Percentiles rank a stretch among this genome's conserved stretches.
phyloP scores from a whole-genome alignment of 345 rosid genomes.

The Eucalyptus camaldulensis region DNA sequence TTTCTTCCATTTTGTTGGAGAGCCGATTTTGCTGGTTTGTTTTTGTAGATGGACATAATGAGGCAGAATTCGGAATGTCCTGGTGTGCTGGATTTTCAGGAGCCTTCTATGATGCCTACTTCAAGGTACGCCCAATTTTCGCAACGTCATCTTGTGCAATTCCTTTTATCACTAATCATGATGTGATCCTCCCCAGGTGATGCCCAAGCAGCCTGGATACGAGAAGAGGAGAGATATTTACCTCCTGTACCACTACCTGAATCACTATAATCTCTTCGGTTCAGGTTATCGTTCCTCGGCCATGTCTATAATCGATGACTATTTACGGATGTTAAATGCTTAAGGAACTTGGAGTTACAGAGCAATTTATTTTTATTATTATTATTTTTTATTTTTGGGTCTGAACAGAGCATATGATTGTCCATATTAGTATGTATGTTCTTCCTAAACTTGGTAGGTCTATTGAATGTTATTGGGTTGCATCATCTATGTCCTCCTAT shows the following conservation, averaged over 20 bases:
- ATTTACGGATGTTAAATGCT: constrained; percentile 41
- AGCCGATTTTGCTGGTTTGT: not conserved
- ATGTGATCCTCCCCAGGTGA: constrained; percentile 26
- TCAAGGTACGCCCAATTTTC: constrained; percentile 32
- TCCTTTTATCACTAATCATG: not conserved
- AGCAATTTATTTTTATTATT: not conserved
- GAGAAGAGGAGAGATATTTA: constrained; percentile 78
- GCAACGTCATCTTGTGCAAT: not conserved
- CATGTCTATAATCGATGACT: constrained; percentile 61
- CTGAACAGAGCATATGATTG: not conserved
- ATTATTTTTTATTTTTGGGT: too few species aligned
- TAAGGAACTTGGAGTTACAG: not conserved
- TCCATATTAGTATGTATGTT: not conserved
- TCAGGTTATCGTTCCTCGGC: constrained; percentile 82
- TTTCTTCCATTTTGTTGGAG: not conserved
- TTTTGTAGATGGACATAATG: constrained; percentile 69
- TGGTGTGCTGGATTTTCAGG: constrained; percentile 94
- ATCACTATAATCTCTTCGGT: constrained; percentile 90
- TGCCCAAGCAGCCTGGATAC: constrained; percentile 72
- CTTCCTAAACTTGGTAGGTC: not conserved
- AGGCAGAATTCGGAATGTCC: constrained; percentile 97
- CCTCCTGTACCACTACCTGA: constrained; percentile 80
- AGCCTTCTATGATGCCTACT: constrained; percentile 70
- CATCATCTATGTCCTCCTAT: not conserved
- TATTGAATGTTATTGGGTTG: not conserved